Conservation (phyloP, 371 early-diverging fungal genomes). For the Sporodiniella umbellata region DNA sequence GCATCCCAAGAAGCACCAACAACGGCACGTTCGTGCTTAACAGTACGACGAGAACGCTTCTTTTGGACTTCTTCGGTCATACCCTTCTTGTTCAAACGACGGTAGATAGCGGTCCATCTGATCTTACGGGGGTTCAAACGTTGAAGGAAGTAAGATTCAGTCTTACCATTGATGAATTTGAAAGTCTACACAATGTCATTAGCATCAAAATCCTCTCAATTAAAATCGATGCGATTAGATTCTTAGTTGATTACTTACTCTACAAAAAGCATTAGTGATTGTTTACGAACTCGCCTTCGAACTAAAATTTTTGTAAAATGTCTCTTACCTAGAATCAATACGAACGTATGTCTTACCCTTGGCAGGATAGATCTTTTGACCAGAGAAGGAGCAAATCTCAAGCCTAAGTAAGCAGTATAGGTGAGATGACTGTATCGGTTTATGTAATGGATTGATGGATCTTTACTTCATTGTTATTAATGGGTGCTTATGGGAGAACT, state of each 20-base stretch:
- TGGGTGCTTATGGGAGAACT: conserved; percentile 33
- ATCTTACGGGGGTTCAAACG: conserved; percentile 96
- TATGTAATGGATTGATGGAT: conserved; percentile 7
- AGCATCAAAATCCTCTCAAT: background rate
- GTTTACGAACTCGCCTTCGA: background rate
- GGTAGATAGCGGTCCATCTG: conserved; percentile 95
- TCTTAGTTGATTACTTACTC: conserved; percentile 8
- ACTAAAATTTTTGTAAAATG: background rate
- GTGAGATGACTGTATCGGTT: background rate
- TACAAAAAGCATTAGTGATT: background rate
- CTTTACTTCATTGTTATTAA: conserved; percentile 32
- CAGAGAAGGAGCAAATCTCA: conserved; percentile 94
- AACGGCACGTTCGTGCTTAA: conserved; percentile 95
- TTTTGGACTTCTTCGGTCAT: conserved; percentile 92
- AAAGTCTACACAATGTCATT: conserved; percentile 57
- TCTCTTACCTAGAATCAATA: conserved; percentile 72
- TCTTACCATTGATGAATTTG: conserved; percentile 96
- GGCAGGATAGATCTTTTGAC: conserved; percentile 98
- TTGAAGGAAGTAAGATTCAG: conserved; percentile 93
- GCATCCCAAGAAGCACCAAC: conserved; percentile 94
- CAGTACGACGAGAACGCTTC: conserved; percentile 93
- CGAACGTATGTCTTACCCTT: conserved; percentile 93
- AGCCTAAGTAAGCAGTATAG: conserved; percentile 51
- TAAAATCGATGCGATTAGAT: background rate
- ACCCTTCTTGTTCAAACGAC: conserved; percentile 98